Evolutionary conservation across 1,284 basidiomycete genomes (phyloP), one percentile per base, ranked within the genome.

Genomic region (Ceratobasidium theobromae): DNA sequence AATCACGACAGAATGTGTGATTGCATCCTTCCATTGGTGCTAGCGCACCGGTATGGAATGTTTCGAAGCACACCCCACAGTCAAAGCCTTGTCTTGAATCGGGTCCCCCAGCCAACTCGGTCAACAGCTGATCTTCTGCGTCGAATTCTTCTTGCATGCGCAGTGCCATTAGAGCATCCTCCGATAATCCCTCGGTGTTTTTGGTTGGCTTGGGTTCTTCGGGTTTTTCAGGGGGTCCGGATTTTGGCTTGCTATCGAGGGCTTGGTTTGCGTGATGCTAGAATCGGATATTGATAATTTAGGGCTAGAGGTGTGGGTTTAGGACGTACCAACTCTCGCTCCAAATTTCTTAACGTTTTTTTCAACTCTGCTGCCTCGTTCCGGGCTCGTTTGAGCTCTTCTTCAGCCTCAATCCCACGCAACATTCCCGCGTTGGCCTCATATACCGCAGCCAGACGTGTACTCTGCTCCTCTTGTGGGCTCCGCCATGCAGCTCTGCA

Each of bases 51-150:
- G 81, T 76, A 0, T 78, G 75, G 35, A 77, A 72, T 1, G 78
- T 74, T 9, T 88, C 85, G 52, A 85, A 73, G 71, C 87, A 89
- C 35, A 88, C 78, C 2, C 78, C 75, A 69, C 87, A 89, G 28
- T 79, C 73, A 69, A 86, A 86, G 48, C 77, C 78, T n/a, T 69
- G 69, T 6, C 66, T 53, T 32, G 72, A 70, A n/a, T 73, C 70
- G n/a, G n/a, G n/a, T 6, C 73, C 70, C 9, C 72, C 60, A 27
- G 60, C 45, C 68, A 85, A 78, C 8, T 67, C 71, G 18, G 73
- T 71, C 32, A 85, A 74, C 5, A 70, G 73, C 25, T 55, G 54
- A 67, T 84, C 76, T 73, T 86, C 84, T 4, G 74, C 75, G 43
- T 84, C 79, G 62, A 75, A 84, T 64, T 78, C 69, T 4, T 73